phyloP scores from a whole-genome alignment of 1,139 yeast genomes.

The Nadsonia commutata region DNA sequence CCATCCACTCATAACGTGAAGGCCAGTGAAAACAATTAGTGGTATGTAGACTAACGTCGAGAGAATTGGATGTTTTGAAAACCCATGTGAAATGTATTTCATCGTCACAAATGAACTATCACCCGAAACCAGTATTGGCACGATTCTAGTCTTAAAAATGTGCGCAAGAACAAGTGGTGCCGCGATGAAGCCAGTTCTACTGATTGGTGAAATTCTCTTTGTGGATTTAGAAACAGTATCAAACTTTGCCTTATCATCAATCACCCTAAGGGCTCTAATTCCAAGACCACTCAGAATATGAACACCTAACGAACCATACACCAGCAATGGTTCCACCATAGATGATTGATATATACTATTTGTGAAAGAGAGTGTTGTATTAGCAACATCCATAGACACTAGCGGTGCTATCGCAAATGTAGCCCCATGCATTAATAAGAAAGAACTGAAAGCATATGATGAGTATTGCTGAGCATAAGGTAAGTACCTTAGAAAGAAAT shows the following conservation, averaged over 20 bases:
- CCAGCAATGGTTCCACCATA: slow-evolving; percentile 32
- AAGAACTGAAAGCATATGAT: slow-evolving; percentile 42
- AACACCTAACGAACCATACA: slow-evolving; percentile 32
- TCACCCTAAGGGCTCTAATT: slow-evolving; percentile 29
- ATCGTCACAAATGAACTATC: slow-evolving; percentile 47
- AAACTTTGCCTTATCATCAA: slow-evolving; percentile 17
- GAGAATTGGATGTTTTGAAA: slow-evolving; percentile 11
- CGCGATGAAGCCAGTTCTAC: slow-evolving; percentile 46
- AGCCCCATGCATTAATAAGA: slow-evolving; percentile 43
- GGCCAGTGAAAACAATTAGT: slow-evolving; percentile 2
- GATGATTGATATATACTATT: slow-evolving; percentile 48
- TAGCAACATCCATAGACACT: slow-evolving; percentile 31
- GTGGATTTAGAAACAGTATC: slow-evolving; percentile 14
- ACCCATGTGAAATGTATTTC: slow-evolving; percentile 36
- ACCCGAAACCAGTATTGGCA: slow-evolving; percentile 43
- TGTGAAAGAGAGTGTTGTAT: slow-evolving; percentile 46
- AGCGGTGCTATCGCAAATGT: slow-evolving; percentile 45
- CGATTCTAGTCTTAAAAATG: slow-evolving; percentile 31
- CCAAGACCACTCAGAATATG: slow-evolving; percentile 45
- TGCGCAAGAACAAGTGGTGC: slow-evolving; percentile 36
- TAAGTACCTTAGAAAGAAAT: background rate
- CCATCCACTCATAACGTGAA: slow-evolving; percentile 4
- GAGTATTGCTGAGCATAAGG: slow-evolving; percentile 39
- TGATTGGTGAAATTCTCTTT: slow-evolving; percentile 31
- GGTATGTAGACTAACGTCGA: slow-evolving; percentile 4